A percentile compares a stretch with the other conserved stretches of the same genome.
Conservation (phyloP, 305 asterid genomes). For the Ajuga reptans region DNA sequence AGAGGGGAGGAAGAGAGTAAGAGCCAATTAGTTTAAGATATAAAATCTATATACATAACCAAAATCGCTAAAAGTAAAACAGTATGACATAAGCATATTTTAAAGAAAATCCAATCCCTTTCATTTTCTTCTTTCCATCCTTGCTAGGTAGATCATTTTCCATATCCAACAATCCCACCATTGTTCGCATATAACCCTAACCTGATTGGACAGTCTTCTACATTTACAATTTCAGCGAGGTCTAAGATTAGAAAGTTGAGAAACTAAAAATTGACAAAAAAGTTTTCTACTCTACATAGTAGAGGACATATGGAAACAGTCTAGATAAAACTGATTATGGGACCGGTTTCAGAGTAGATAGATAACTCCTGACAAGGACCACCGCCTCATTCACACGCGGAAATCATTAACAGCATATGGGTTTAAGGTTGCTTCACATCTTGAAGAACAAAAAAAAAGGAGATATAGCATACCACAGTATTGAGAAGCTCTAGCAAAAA, state of each 20-base stretch:
- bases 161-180: neutral
- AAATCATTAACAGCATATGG: neutral
- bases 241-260: slow-evolving; percentile 3
- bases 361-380: neutral
- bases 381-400: neutral
- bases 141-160: neutral
- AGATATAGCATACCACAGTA: slow-evolving; percentile 43
- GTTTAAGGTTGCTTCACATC: neutral
- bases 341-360: neutral
- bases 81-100: neutral
- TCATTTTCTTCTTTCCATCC: neutral
- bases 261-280: neutral
- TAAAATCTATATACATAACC: no score
- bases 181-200: neutral
- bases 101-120: neutral
- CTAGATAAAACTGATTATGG: neutral
- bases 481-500: slow-evolving; percentile 81
- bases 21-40: no score
- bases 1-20: no score
- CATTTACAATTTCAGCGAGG: neutral
- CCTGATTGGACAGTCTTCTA: neutral
- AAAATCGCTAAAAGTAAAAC: neutral
- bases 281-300: neutral
- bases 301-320: neutral
- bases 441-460: neutral